Conservation (phyloP, 2,329 filamentous ascomycete species). For the Diaporthe aspalathi region DNA sequence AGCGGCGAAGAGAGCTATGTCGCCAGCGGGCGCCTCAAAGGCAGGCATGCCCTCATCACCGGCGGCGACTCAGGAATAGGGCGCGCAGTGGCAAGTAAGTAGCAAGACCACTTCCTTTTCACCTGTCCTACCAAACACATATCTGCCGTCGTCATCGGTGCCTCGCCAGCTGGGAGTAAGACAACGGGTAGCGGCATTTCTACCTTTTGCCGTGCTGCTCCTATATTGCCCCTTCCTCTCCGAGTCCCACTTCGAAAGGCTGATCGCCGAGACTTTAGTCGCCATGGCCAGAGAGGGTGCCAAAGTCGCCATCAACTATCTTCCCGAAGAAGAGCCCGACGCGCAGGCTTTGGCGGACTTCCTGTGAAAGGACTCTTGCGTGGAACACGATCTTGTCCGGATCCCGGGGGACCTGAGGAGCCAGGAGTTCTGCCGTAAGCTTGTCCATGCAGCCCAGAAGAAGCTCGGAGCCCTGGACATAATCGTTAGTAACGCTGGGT, state of each 20-base stretch:
- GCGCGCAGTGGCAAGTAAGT: conserved; percentile 11
- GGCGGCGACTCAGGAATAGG: conserved; percentile 15
- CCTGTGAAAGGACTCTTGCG: not conserved
- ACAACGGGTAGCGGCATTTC: not conserved
- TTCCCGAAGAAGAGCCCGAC: conserved; percentile 9
- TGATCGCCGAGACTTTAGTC: not conserved
- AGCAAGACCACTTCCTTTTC: not conserved
- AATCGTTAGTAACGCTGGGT: conserved; percentile 10
- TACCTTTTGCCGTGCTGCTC: too few species aligned
- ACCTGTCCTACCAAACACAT: not conserved
- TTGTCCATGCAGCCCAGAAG: not conserved
- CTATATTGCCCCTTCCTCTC: not conserved
- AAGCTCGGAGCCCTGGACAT: not conserved
- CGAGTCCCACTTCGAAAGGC: not conserved
- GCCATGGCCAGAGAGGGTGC: not conserved
- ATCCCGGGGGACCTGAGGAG: conserved; percentile 10
- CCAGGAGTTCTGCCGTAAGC: not conserved
- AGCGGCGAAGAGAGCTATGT: conserved; percentile 15
- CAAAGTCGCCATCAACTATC: conserved; percentile 19
- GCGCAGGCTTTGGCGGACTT: not conserved
- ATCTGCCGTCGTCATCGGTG: too few species aligned
- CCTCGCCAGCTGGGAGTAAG: not conserved
- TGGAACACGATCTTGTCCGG: not conserved
- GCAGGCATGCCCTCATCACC: conserved; percentile 8
- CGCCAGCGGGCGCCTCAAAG: conserved; percentile 9